phyloP scores from a whole-genome alignment of 768 basidiomycete species.

The Amanita phalloides region DNA sequence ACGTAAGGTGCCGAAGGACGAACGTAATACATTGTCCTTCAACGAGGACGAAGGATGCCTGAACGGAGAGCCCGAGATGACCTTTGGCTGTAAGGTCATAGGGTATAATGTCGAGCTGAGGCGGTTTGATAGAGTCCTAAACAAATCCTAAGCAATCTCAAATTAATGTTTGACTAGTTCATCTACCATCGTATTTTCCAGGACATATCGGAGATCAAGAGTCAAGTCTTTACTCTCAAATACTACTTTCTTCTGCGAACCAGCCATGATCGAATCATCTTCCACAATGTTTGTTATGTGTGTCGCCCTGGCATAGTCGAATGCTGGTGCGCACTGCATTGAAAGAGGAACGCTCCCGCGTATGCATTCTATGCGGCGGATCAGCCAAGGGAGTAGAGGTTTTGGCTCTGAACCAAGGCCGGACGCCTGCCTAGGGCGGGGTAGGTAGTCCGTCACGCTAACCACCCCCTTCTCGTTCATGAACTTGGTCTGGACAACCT shows the following conservation, averaged over 20 bases:
- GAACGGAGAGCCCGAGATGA: constrained; percentile 61
- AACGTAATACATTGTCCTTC: constrained; percentile 94
- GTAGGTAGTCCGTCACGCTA: constrained; percentile 78
- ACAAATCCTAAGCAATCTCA: not conserved
- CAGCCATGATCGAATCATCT: constrained; percentile 25
- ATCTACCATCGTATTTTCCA: constrained; percentile 34
- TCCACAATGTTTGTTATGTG: constrained; percentile 55
- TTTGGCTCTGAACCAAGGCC: constrained; percentile 26
- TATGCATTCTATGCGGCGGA: constrained; percentile 79
- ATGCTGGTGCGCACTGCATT: constrained; percentile 91
- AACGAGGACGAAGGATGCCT: constrained; percentile 44
- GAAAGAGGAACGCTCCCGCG: constrained; percentile 72
- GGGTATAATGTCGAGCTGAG: constrained; percentile 44
- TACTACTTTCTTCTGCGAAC: constrained; percentile 40
- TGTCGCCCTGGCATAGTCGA: constrained; percentile 79
- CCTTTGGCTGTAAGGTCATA: constrained; percentile 64
- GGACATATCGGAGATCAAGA: constrained; percentile 72
- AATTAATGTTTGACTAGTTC: not conserved
- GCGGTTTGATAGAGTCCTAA: constrained; percentile 33
- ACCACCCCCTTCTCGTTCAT: constrained; percentile 84
- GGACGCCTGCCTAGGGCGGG: constrained; percentile 39
- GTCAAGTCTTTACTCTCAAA: constrained; percentile 49
- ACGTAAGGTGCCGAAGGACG: constrained; percentile 62
- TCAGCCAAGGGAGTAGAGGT: constrained; percentile 74
- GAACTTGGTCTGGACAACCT: constrained; percentile 88